Evolutionary conservation across 2,329 filamentous ascomycete genomes (phyloP), one percentile per base, ranked within the genome.

Genomic region (Calonectria crousiana): DNA sequence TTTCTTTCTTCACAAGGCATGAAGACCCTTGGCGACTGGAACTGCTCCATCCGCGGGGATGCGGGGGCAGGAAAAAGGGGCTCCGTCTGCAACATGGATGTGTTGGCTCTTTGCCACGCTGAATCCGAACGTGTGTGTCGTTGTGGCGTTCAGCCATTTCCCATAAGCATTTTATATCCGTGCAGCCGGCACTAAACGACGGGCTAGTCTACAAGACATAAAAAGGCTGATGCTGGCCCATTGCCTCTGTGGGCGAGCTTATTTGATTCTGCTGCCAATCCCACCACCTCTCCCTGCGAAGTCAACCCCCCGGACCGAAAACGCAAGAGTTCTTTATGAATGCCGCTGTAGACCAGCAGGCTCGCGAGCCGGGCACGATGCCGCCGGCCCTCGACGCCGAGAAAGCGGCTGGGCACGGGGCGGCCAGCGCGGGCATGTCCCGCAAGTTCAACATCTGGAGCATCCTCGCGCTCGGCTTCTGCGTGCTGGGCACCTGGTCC

Each of bases 381-480:
- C 23, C 34, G 18, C 41, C 68, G n/a, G 47, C 30, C 23, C 32
- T 41, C 26, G 68, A 70, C 47, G 23, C n/a, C 28, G 52, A 70
- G 49, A 36, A 64, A 8, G 18, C 23, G 8, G 36, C 67, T 14
- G 23, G 41, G 23, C 26, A 70, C 26, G 26, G n/a, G 8, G 10
- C 32, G 2, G 32, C 56, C n/a, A 62, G 18, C 41, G 82, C 86
- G 76, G 80, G 77, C 4, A 83, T 87, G 41, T 77, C 81, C 6
- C 84, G 85, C 56, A 87, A 90, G 76, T 91, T 91, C 80, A 86
- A 86, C 78, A 81, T 87, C 6, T 86, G 86, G 85, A 90, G 88
- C 82, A 90, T 91, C 88, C 84, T 91, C 16, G 87, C 89, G 28
- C 84, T 91, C 38, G 88, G 89, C 53, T 90, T 92, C 72, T 89